Evolutionary conservation across 2,329 filamentous ascomycete species (phyloP), one percentile per base, ranked within the genome.

Genomic region (Cercospora beticola): DNA sequence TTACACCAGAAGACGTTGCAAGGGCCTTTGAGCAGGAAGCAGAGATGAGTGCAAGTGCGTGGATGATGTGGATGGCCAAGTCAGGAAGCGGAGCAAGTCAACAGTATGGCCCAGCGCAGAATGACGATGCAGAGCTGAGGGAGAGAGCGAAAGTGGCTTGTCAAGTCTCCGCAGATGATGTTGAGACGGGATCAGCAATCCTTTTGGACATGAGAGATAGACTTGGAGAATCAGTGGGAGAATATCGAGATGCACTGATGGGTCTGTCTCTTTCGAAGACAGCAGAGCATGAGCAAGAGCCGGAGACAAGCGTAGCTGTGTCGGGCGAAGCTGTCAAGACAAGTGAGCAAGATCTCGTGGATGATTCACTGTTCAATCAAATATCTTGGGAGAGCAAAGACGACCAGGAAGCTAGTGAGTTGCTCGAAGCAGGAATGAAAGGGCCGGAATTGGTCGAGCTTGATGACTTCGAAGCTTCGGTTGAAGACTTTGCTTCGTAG

Each of bases 141-240:
- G 28, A 58, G 28, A 58, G 16, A n/a, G 40, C 60, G 4, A 46
- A 14, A 31, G 23, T 16, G 6, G 60, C 60, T 12, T 62, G 60
- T 58, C 33, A 28, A 21, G 68, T 73, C 16, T 49, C 31, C 5
- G 26, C 61, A 10, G 62, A 66, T 5, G 65, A 73, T 28, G 56
- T 73, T 6, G 64, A 67, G 43, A 28, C 33, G 14, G 71, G 71
- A n/a, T 73, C 66, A 46, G 54, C 40, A 16, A 67, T 73, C 12
- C 21, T 73, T 58, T 68, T 46, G 52, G 68, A 64, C 16, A 62
- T 69, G 61, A 67, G 59, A 12, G 68, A 62, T 2, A 60, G 46
- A 14, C 43, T 71, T 28, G 46, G 57, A 30, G 70, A 68, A 4
- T 16, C 66, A 2, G 62, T 73, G 1, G 71, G 71, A 23, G 40